Evolutionary conservation across 768 basidiomycete genomes (phyloP).

Genomic region (Podaxis sp.): DNA sequence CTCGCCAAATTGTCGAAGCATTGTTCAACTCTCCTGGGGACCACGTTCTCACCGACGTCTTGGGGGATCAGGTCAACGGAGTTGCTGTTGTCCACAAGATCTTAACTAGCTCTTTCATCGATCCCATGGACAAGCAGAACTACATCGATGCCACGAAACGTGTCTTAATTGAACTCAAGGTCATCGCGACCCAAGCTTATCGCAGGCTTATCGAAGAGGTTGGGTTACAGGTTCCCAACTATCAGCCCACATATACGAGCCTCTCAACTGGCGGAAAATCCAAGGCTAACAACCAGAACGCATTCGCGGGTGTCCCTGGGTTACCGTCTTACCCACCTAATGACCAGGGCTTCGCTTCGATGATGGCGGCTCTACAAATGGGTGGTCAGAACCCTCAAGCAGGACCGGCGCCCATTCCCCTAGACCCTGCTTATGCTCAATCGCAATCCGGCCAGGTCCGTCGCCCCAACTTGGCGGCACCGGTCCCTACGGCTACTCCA

Average conservation of each 20-base stretch:
- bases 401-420: conserved; percentile 49
- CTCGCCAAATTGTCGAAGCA: conserved; percentile 80
- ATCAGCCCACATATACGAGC: conserved; percentile 73
- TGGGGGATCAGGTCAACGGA: conserved; percentile 96
- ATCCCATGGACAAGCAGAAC: conserved; percentile 57
- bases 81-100: conserved; percentile 93
- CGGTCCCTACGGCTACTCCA: conserved; percentile 23
- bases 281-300: conserved; percentile 51
- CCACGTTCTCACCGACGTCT: conserved; percentile 88
- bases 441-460: conserved; percentile 29
- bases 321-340: conserved; percentile 76
- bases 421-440: conserved; percentile 58
- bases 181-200: conserved; percentile 92
- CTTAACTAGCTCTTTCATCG: conserved; percentile 81
- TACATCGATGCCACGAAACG: conserved; percentile 87
- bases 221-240: conserved; percentile 84
- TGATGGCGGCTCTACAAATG: conserved; percentile 93
- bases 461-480: conserved; percentile 23
- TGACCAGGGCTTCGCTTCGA: conserved; percentile 82
- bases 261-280: conserved; percentile 57
- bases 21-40: conserved; percentile 88
- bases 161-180: conserved; percentile 87
- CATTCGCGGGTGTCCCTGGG: conserved; percentile 55
- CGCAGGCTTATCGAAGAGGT: conserved; percentile 92
- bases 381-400: conserved; percentile 83